A percentile compares a stretch with the other conserved stretches of the same genome.
These are phyloP conservation scores for Lachancea cidri DNA, from an alignment of 805 yeast genomes.

Conservation along the genomic window DNA sequence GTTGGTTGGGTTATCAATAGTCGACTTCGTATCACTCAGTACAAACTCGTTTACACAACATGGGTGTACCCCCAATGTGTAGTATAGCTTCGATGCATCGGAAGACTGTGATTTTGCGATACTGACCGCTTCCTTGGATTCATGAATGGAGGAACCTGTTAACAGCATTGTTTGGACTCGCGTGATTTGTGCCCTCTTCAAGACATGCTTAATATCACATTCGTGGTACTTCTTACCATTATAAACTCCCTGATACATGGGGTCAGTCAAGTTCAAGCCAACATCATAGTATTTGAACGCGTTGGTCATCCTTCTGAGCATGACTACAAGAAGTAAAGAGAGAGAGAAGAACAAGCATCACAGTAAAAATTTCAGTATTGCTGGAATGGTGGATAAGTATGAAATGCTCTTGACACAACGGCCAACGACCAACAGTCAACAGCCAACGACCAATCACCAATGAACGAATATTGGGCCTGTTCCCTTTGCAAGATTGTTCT, in stretches of 20 bases:
- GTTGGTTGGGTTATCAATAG: conserved; percentile 25
- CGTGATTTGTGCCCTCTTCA: conserved; percentile 58
- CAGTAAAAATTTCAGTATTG: too few relatives aligned
- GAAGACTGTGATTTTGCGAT: conserved; percentile 40
- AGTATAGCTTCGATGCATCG: conserved; percentile 33
- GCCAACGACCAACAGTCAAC: too few relatives aligned
- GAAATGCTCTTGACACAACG: too few relatives aligned
- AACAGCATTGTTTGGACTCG: conserved; percentile 68
- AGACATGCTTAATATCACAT: conserved; percentile 57
- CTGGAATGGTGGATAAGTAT: too few relatives aligned
- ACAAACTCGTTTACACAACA: conserved; percentile 66
- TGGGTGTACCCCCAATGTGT: conserved; percentile 95
- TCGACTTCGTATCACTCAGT: conserved; percentile 23
- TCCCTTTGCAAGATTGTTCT: too few relatives aligned
- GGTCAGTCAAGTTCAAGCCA: conserved; percentile 79
- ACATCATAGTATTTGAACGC: conserved; percentile 36
- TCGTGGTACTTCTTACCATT: conserved; percentile 65
- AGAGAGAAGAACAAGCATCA: too few relatives aligned
- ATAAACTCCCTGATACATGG: conserved; percentile 80
- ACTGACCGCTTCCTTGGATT: conserved; percentile 56
- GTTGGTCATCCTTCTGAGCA: conserved; percentile 28
- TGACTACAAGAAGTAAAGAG: neutral
- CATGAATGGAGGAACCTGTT: conserved; percentile 76
- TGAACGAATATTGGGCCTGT: too few relatives aligned
- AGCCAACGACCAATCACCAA: too few relatives aligned